Evolutionary conservation across 257 asterid genomes (phyloP), one percentile per base, ranked within the genome.

Genomic region (Petunia secreta): DNA sequence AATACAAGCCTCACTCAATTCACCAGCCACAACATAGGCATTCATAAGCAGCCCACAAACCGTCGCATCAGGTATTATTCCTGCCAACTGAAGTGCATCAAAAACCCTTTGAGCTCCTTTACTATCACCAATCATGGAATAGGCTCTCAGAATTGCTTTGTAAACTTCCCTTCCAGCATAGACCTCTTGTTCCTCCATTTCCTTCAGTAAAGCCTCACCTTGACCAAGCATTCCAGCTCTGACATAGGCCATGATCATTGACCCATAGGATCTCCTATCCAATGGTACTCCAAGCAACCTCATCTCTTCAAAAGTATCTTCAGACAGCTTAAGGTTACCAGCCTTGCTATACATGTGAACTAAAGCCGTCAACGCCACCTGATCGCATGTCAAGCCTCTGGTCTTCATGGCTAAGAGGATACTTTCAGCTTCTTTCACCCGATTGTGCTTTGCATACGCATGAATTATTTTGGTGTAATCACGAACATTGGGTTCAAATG

Each of bases 321-420:
- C 93, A 4, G 98, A 97, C 78, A 81, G 80, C 68, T 88, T 77
- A 63, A 92, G 89, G 79, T 92, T 87, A n/a, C 97, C 97, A 0
- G 94, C 91, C 81, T 93, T 95, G 91, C 99, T 93, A 43, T 95
- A 89, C 98, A 95, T 90, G 87, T 95, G 97, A 60, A 95, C 80
- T 84, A 91, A 78, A 34, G 98, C 90, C 2, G 98, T 95, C 13
- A 93, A 83, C 50, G 85, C 88, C 64, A 93, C 97, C 85, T 93
- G 99, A 85, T 93, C 99, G 46, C 89, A 88, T 14, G 85, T 16
- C 14, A 93, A 91, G 25, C 97, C 99, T 82, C 85, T 68, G 67
- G 55, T 85, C 86, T 89, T 93, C 98, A 93, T 92, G 81, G 88
- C 84, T 66, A 78, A 77, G 43, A 92, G 80, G 6, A 89, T 75